Conservation (phyloP, 2,329 filamentous ascomycete species). For the Calonectria henricotiae region DNA sequence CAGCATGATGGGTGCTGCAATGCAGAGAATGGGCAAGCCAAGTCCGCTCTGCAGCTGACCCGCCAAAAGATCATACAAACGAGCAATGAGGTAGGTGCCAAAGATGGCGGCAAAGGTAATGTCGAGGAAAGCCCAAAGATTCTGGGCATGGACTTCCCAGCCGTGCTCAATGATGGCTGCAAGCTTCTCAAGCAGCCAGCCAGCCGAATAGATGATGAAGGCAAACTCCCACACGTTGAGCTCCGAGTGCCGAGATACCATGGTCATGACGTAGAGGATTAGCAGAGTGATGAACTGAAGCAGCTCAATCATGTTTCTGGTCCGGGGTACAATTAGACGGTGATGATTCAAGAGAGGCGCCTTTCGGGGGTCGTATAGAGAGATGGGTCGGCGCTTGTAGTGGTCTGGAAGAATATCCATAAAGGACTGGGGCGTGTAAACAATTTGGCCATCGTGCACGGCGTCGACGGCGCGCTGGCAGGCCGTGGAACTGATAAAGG, state of each 20-base stretch:
- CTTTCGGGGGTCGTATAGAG: conserved; percentile 78
- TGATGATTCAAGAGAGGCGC: conserved; percentile 81
- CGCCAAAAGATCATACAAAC: conserved; percentile 70
- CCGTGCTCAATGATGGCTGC: conserved; percentile 78
- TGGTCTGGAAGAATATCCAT: conserved; percentile 83
- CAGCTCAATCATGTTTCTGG: conserved; percentile 77
- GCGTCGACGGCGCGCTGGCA: conserved; percentile 81
- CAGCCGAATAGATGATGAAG: conserved; percentile 77
- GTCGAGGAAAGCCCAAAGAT: conserved; percentile 83
- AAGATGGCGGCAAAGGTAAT: conserved; percentile 79
- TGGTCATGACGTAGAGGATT: conserved; percentile 75
- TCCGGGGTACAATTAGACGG: conserved; percentile 79
- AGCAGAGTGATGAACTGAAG: conserved; percentile 77
- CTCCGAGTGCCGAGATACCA: conserved; percentile 70
- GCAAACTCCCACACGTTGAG: conserved; percentile 70
- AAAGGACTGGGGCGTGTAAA: conserved; percentile 80
- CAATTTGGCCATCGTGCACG: conserved; percentile 78
- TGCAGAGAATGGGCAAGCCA: conserved; percentile 76
- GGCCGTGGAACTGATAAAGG: conserved; percentile 76
- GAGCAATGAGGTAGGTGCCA: conserved; percentile 72
- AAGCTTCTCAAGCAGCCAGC: conserved; percentile 79
- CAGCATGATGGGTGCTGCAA: conserved; percentile 79
- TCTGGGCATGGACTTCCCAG: conserved; percentile 80
- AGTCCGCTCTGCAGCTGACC: conserved; percentile 67
- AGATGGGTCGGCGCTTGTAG: conserved; percentile 80